A percentile compares a stretch with the other conserved stretches of the same genome.
Conservation (phyloP, 2,329 filamentous ascomycete species). For the Cladophialophora carrionii region DNA sequence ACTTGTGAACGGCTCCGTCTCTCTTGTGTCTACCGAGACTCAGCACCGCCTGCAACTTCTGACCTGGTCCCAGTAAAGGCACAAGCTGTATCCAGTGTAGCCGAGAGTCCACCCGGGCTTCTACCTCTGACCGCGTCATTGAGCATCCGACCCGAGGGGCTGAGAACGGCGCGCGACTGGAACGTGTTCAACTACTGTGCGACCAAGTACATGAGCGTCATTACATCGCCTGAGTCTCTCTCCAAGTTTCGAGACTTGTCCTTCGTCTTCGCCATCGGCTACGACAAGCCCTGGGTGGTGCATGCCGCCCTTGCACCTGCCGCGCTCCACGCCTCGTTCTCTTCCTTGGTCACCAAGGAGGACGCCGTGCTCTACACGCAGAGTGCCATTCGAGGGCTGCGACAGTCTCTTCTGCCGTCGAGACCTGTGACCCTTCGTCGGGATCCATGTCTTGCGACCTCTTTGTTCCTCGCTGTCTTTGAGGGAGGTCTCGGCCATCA, state of each 20-base stretch:
- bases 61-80: background rate
- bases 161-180: conserved; percentile 31
- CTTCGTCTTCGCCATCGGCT: conserved; percentile 25
- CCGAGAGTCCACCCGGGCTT: background rate
- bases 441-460: conserved; percentile 29
- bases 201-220: conserved; percentile 24
- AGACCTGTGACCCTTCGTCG: background rate
- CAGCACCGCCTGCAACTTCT: background rate
- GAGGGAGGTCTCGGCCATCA: conserved; percentile 20
- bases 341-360: conserved; percentile 29
- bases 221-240: conserved; percentile 28
- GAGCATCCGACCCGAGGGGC: conserved; percentile 12
- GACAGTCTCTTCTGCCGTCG: conserved; percentile 18
- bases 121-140: conserved; percentile 10
- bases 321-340: conserved; percentile 30
- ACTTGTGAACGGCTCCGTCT: conserved; percentile 26
- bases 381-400: conserved; percentile 29
- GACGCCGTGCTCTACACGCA: conserved; percentile 33
- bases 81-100: background rate
- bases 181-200: conserved; percentile 31
- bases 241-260: conserved; percentile 28
- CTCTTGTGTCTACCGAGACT: conserved; percentile 39
- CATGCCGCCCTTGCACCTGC: conserved; percentile 32
- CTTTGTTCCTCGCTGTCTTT: conserved; percentile 33
- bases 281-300: conserved; percentile 31